These are phyloP conservation scores for Stephanodiscus triporus DNA, from an alignment of 108 stramenopile genomes.

Conservation along the genomic window DNA sequence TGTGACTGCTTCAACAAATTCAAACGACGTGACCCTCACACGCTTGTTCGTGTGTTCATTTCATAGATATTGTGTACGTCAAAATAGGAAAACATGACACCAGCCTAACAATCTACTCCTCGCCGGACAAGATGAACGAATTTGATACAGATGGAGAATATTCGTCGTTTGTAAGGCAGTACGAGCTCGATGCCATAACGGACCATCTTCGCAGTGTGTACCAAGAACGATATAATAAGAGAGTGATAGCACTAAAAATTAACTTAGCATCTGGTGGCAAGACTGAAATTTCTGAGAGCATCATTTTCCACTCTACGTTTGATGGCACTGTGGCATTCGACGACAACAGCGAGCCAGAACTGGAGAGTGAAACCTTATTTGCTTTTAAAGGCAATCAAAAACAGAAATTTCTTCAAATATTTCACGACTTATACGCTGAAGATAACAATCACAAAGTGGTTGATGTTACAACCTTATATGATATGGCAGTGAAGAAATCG, in stretches of 20 bases:
- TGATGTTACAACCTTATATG: background rate
- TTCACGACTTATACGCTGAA: background rate
- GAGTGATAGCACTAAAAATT: background rate
- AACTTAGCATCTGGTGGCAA: background rate
- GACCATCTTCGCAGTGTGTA: background rate
- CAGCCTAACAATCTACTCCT: slow-evolving; percentile 13
- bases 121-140: background rate
- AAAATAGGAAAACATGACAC: slow-evolving; percentile 1
- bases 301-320: slow-evolving; percentile 8
- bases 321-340: slow-evolving; percentile 14
- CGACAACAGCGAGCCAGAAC: background rate
- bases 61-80: background rate
- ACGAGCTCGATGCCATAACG: background rate
- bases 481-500: background rate
- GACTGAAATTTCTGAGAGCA: background rate
- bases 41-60: too few species aligned
- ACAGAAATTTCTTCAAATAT: background rate
- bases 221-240: slow-evolving; percentile 2
- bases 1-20: too few species aligned
- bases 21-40: too few species aligned
- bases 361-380: slow-evolving; percentile 1
- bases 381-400: slow-evolving; percentile 3
- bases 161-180: background rate
- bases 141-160: background rate
- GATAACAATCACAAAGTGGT: background rate